These are phyloP conservation scores for Xanthoconium purpureum DNA, from an alignment of 768 basidiomycete species.

Conservation along the genomic window DNA sequence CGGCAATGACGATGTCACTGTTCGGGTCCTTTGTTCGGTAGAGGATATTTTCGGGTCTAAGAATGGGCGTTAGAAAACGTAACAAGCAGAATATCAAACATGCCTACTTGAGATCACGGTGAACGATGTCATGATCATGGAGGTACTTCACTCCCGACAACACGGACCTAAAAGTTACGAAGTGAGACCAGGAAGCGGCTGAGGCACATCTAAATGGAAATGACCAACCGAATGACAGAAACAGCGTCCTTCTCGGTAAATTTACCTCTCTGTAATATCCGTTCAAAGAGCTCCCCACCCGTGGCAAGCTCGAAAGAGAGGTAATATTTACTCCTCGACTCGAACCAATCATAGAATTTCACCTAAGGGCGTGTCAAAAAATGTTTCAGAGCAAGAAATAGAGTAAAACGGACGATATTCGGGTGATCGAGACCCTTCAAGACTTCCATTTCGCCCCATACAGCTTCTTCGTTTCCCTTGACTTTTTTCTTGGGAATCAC, in stretches of 20 bases:
- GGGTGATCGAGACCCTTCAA: conserved; percentile 86
- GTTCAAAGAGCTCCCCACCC: conserved; percentile 93
- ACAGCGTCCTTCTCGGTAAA: conserved; percentile 94
- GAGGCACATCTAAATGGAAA: background rate
- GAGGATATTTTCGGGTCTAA: conserved; percentile 92
- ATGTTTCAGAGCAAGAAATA: background rate
- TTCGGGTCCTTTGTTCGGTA: conserved; percentile 74
- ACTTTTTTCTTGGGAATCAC: conserved; percentile 95
- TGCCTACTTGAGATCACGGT: conserved; percentile 87
- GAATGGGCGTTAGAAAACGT: background rate
- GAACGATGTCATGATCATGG: conserved; percentile 90
- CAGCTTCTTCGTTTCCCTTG: conserved; percentile 82
- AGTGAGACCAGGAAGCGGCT: background rate
- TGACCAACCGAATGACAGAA: conserved; percentile 61
- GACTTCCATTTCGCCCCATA: conserved; percentile 94
- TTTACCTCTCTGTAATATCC: conserved; percentile 80
- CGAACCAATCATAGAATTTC: conserved; percentile 96
- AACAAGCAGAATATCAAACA: background rate
- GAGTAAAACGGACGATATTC: conserved; percentile 65
- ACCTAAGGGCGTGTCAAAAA: conserved; percentile 48
- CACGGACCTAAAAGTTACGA: conserved; percentile 52
- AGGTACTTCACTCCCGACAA: conserved; percentile 86
- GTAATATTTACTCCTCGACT: conserved; percentile 90
- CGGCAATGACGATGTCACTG: conserved; percentile 91
- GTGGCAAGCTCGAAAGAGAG: conserved; percentile 92